A percentile compares a stretch with the other conserved stretches of the same genome.
Evolutionary conservation across 148 eudicot genomes (phyloP).

Genomic region (Suaeda aralocaspica): DNA sequence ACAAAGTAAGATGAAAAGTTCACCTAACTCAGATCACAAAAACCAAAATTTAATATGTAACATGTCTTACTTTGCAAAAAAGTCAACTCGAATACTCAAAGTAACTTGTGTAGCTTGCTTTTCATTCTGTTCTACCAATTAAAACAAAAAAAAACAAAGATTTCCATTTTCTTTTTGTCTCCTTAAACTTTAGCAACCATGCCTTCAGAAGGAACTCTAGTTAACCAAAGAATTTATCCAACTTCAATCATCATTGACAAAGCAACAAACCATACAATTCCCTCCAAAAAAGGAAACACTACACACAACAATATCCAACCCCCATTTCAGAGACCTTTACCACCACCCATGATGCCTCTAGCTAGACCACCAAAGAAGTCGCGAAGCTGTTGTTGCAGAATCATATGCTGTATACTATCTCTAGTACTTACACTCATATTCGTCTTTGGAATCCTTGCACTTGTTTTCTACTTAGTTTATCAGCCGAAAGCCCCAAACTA

Average conservation of each 20-base stretch:
- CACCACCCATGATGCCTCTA: not conserved
- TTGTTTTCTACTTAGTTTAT: slow-evolving; percentile 55
- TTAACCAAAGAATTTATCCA: slow-evolving; percentile 24
- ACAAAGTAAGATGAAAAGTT: slow-evolving; percentile 16
- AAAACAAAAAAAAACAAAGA: not conserved
- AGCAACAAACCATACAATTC: slow-evolving; percentile 7
- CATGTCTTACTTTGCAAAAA: not conserved
- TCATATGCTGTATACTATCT: slow-evolving; percentile 58
- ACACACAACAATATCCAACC: not conserved
- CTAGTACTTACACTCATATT: slow-evolving; percentile 41
- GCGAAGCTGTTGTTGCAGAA: slow-evolving; percentile 41
- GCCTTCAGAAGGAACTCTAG: slow-evolving; percentile 9
- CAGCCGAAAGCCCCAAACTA: slow-evolving; percentile 75
- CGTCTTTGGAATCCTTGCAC: slow-evolving; percentile 35
- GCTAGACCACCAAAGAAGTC: slow-evolving; percentile 25
- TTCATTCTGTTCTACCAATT: slow-evolving; percentile 8
- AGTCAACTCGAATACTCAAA: slow-evolving; percentile 16
- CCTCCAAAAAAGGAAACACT: not conserved
- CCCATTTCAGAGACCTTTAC: not conserved
- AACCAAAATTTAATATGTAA: not conserved
- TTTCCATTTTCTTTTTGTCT: not conserved
- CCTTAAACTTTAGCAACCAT: not conserved
- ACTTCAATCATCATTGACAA: slow-evolving; percentile 10
- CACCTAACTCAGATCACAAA: slow-evolving; percentile 15
- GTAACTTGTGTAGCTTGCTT: slow-evolving; percentile 12